Evolutionary conservation across 2,329 filamentous ascomycete genomes (phyloP).

Genomic region (Phaeosphaeriaceae sp.): DNA sequence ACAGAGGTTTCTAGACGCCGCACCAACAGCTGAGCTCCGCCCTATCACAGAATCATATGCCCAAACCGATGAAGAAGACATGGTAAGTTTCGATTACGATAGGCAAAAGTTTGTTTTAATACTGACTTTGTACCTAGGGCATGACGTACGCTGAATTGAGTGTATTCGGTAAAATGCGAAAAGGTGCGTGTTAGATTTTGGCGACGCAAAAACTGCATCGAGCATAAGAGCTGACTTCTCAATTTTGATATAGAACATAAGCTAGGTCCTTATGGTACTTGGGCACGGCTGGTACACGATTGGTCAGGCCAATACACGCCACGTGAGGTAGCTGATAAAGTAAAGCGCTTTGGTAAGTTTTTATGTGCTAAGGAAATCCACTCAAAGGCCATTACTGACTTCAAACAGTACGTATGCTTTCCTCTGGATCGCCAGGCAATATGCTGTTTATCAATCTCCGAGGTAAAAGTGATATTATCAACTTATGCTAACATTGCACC

Average conservation of each 20-base stretch:
- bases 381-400: neutral
- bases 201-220: slow-evolving; percentile 34
- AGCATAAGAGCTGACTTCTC: neutral
- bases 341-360: slow-evolving; percentile 45
- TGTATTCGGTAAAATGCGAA: slow-evolving; percentile 61
- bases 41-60: slow-evolving; percentile 69
- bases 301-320: slow-evolving; percentile 53
- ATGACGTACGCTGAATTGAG: slow-evolving; percentile 60
- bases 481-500: no score
- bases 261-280: slow-evolving; percentile 60
- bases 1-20: slow-evolving; percentile 64
- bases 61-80: slow-evolving; percentile 64
- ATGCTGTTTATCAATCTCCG: no score
- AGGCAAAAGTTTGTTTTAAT: no score
- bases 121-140: slow-evolving; percentile 14
- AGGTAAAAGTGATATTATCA: no score
- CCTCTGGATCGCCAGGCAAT: no score
- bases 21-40: slow-evolving; percentile 60
- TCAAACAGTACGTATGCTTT: neutral
- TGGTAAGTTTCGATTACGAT: slow-evolving; percentile 22
- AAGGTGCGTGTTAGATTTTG: slow-evolving; percentile 51
- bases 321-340: slow-evolving; percentile 55
- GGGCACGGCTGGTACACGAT: slow-evolving; percentile 58
- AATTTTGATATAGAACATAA: slow-evolving; percentile 1
- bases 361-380: no score